Base-by-base conservation (phyloP, 352 stramenopile genomes). In the Phytophthora sp. region DNA sequence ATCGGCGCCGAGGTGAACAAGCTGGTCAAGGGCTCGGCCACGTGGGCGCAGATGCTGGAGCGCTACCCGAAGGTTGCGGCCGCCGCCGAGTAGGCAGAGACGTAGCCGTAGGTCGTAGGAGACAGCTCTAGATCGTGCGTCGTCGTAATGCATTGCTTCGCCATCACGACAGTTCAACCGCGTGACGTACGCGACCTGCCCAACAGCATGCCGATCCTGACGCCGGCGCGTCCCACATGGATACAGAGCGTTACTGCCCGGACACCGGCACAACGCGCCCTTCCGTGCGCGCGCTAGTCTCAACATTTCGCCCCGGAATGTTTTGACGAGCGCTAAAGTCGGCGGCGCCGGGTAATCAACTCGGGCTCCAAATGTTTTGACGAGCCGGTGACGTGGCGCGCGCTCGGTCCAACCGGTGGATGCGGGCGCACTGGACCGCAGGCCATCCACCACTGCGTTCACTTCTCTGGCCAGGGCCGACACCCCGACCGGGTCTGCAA, bases 41-140 rank as follows among this genome's bases (percentile, higher is more conserved):
- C 87, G 26, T 98, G 94, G 94, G 72, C 91, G 50, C 72, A 92
- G 53, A 70, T 96, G 32, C 72, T 80, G 28, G 62, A 79, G 46
- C 87, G 87, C 54, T 98, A 97, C 75, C 87, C 89, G 35, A 76
- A 92, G 26, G 89, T 98, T 39, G 63, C 80, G 44, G 82, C 62
- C 23, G 52, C 52, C 21, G 54, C 66, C 26, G 72, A 76, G 27
- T 76, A 82, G 51, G 55, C 35, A 63, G 32, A n/a, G n/a, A n/a
- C n/a, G 41, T 34, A 30, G 28, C 39, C 48, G 34, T 53, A 53
- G 31, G 52, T 52, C 42, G 28, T 32, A 59, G 23, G 20, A 46
- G n/a, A n/a, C 24, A 42, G 35, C 30, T 37, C 26, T 20, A 42
- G 15, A 37, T 30, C 38, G 30, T 41, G 42, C 27, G 34, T 64